Conservation (phyloP, 2,329 filamentous ascomycete species). For the Alternaria incomplexa region DNA sequence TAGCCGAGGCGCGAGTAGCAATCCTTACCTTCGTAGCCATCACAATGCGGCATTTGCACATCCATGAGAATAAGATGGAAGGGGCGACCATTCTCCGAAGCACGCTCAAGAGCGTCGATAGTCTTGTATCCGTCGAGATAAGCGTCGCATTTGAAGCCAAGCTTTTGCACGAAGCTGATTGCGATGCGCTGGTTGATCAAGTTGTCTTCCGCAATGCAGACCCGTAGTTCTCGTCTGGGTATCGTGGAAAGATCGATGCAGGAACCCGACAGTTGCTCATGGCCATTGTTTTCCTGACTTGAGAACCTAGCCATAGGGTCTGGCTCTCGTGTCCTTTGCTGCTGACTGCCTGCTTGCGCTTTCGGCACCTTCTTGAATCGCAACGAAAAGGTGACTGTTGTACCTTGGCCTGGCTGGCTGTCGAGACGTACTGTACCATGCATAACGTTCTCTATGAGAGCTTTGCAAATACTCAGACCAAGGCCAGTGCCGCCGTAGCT, state of each 20-base stretch:
- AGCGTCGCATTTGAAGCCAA: constrained; percentile 86
- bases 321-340: constrained; percentile 50
- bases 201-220: constrained; percentile 96
- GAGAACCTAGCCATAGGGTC: constrained; percentile 65
- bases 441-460: constrained; percentile 90
- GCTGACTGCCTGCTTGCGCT: constrained; percentile 58
- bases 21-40: constrained; percentile 73
- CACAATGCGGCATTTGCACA: constrained; percentile 92
- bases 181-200: constrained; percentile 94
- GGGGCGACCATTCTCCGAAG: constrained; percentile 72
- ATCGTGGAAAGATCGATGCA: constrained; percentile 67
- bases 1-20: not conserved
- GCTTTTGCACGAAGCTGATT: constrained; percentile 83
- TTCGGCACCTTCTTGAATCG: constrained; percentile 82
- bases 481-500: constrained; percentile 93
- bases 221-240: constrained; percentile 76
- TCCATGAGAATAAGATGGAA: constrained; percentile 96
- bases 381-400: constrained; percentile 78
- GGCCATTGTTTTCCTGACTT: constrained; percentile 53
- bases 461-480: constrained; percentile 92
- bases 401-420: constrained; percentile 74
- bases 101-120: constrained; percentile 80
- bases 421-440: constrained; percentile 83
- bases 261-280: constrained; percentile 46
- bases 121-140: constrained; percentile 90